phyloP scores from a whole-genome alignment of 176 grass and related monocot genomes.

The Lolium multiflorum region DNA sequence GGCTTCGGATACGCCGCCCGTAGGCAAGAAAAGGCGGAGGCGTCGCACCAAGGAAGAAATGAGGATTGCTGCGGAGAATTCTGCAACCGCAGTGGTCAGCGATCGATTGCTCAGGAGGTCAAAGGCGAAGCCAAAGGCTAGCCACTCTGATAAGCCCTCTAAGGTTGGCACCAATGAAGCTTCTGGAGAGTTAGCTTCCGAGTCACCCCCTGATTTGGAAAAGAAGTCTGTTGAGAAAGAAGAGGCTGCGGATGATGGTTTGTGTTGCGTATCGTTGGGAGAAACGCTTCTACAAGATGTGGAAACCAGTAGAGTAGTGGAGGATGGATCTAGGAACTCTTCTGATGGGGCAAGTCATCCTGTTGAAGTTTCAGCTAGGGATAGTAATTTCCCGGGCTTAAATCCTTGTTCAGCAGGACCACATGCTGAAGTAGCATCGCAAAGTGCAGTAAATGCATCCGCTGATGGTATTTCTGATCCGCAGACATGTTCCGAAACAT shows the following conservation, averaged over 20 bases:
- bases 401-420: slow-evolving; percentile 50
- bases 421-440: slow-evolving; percentile 43
- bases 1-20: slow-evolving; percentile 40
- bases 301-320: slow-evolving; percentile 35
- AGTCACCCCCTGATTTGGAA: slow-evolving; percentile 39
- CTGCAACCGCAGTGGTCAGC: slow-evolving; percentile 4
- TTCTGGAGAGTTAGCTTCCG: slow-evolving; percentile 21
- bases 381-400: slow-evolving; percentile 42
- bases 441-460: slow-evolving; percentile 33
- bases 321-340: slow-evolving; percentile 47
- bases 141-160: slow-evolving; percentile 21
- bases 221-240: slow-evolving; percentile 37
- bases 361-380: slow-evolving; percentile 48
- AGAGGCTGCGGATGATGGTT: slow-evolving; percentile 36
- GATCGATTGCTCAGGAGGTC: slow-evolving; percentile 43
- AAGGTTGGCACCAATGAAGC: slow-evolving; percentile 34
- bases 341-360: slow-evolving; percentile 40
- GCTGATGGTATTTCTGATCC: slow-evolving; percentile 53
- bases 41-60: slow-evolving; percentile 59
- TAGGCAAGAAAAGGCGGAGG: slow-evolving; percentile 46
- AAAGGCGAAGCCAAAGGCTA: slow-evolving; percentile 30
- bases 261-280: slow-evolving; percentile 29
- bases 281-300: slow-evolving; percentile 43
- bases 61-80: slow-evolving; percentile 49
- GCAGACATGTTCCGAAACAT: slow-evolving; percentile 47